phyloP scores from a whole-genome alignment of 768 basidiomycete genomes.

The Lactifluus subvellereus region DNA sequence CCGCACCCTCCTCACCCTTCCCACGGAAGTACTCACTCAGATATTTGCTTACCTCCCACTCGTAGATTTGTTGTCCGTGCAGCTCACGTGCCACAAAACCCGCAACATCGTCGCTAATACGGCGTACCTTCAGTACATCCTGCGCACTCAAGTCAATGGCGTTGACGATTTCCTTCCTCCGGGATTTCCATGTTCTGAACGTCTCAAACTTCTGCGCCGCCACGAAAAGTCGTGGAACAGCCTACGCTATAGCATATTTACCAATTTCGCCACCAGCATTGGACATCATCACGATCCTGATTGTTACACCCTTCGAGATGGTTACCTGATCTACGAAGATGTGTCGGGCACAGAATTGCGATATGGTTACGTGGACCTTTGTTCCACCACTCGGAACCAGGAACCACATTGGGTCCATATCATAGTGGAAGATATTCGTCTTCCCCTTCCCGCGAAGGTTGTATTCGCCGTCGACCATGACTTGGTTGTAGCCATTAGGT shows the following conservation, averaged over 20 bases:
- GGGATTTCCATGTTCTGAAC: not conserved
- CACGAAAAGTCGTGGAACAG: not conserved
- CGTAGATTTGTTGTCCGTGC: not conserved
- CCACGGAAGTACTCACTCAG: not conserved
- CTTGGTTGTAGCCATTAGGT: slow-evolving; percentile 1
- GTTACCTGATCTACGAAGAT: not conserved
- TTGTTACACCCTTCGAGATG: not conserved
- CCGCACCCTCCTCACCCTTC: not conserved
- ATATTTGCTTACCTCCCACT: not conserved
- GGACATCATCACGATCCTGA: not conserved
- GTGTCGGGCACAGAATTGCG: too few relatives aligned
- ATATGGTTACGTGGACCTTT: slow-evolving; percentile 6
- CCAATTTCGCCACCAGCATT: not conserved
- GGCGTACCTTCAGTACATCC: slow-evolving; percentile 2
- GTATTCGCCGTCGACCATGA: slow-evolving; percentile 2
- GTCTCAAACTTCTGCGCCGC: not conserved
- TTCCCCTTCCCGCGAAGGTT: not conserved
- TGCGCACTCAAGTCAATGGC: not conserved
- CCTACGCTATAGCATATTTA: not conserved
- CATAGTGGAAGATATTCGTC: not conserved
- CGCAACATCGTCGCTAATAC: not conserved
- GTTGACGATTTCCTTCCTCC: slow-evolving; percentile 3
- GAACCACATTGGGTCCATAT: not conserved
- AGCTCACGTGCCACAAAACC: not conserved
- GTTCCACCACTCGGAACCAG: not conserved